Base-by-base conservation (phyloP, 345 rosid species). In the Diplotaxis tenuifolia region DNA sequence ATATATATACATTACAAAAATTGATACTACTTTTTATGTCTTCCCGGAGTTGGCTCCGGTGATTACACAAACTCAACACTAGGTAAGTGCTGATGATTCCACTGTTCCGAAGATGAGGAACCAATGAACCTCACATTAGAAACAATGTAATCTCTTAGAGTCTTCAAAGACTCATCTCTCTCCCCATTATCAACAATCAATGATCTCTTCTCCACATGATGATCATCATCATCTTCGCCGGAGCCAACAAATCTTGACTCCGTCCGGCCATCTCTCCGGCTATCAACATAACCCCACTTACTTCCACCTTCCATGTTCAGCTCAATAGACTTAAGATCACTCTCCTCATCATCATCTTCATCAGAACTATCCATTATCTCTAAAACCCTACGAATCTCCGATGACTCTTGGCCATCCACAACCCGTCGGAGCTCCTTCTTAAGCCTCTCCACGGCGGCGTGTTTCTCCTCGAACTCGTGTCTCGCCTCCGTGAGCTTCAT, bases 401-500 rank as follows among this genome's bases (percentile, higher is more conserved):
- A 29, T 75, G n/a, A 78, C 78, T 84, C 73, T 71, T 62, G 64
- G 52, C 81, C 80, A 83, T 36, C 78, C 67, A 87, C 29, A 75
- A 75, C 89, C 82, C 94, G 12, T 83, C 87, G 86, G 45, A 95
- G 85, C 79, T 95, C 91, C 18, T 77, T 72, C 70, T 83, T 87
- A 38, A 90, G 77, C 80, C 54, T 62, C 69, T 92, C 96, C 2
- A 92, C 86, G 3, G 86, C 98, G 2, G 87, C 90, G 62, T 90
- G 87, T 80, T 95, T 92, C 82, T 92, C 99, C 75, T 95, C 98
- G 9, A 90, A 95, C 49, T 88, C 89, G 74, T 83, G 83, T 38
- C 79, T 88, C 0, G 99, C 99, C 27, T 95, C 99, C 0, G 83
- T 86, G 1, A 95, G 92, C 84, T 95, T 95, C 99, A 95, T 95